These are phyloP conservation scores for Luvunga scandens DNA, from an alignment of 345 rosid species.

Conservation along the genomic window DNA sequence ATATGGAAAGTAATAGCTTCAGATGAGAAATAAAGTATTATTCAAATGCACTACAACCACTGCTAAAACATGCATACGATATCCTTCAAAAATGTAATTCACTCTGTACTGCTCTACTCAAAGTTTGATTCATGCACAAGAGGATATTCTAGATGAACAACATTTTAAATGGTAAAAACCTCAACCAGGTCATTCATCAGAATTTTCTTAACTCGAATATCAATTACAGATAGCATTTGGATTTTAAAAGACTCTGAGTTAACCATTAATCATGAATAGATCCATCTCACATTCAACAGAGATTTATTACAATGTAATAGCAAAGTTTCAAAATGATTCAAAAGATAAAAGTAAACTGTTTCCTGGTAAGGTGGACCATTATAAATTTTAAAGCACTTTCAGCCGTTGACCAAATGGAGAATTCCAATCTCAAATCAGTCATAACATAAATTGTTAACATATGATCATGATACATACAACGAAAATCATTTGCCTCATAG, in stretches of 20 bases:
- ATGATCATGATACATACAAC: neutral
- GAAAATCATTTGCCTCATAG: neutral
- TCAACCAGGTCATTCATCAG: neutral
- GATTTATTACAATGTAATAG: neutral
- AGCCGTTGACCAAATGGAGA: neutral
- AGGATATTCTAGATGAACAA: neutral
- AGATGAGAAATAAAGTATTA: neutral
- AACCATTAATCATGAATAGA: neutral
- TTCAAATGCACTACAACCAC: neutral
- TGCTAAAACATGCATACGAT: neutral
- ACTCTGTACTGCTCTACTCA: neutral
- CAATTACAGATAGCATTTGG: neutral
- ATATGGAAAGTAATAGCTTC: neutral
- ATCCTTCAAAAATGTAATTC: neutral
- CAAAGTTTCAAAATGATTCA: neutral
- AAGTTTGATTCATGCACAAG: neutral
- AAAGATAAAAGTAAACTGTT: neutral
- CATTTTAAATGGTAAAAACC: neutral
- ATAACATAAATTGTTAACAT: neutral
- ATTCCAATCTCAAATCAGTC: neutral
- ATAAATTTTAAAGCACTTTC: neutral
- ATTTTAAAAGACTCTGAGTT: neutral
- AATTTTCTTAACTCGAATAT: neutral
- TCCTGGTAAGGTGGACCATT: neutral
- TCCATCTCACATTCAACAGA: neutral